Evolutionary conservation across 176 grass and related monocot genomes (phyloP).

Genomic region (barley (Hordeum vulgare)): MorexV3_pseudomolecules_assembly NC_058518.1:484155101-484155600

Average conservation of each 20-base stretch:
- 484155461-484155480: slow-evolving; percentile 89
- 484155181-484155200: slow-evolving; percentile 12
- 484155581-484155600: slow-evolving; percentile 56
- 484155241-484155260: slow-evolving; percentile 85
- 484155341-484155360: slow-evolving; percentile 92
- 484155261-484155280: slow-evolving; percentile 67
- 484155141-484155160: slow-evolving; percentile 46
- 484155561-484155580: slow-evolving; percentile 72
- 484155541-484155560: slow-evolving; percentile 84
- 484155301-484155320: slow-evolving; percentile 70
- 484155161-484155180: slow-evolving; percentile 43
- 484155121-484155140: slow-evolving; percentile 47
- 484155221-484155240: slow-evolving; percentile 67
- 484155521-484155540: slow-evolving; percentile 86
- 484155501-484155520: slow-evolving; percentile 84
- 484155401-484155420: slow-evolving; percentile 28
- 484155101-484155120: slow-evolving; percentile 58
- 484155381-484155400: slow-evolving; percentile 49
- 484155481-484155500: slow-evolving; percentile 72
- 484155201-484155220: slow-evolving; percentile 52
- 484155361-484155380: slow-evolving; percentile 98
- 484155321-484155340: slow-evolving; percentile 80
- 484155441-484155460: slow-evolving; percentile 87
- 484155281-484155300: slow-evolving; percentile 87
- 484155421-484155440: slow-evolving; percentile 58